These are phyloP conservation scores for Kurtzmaniella quercitrusa DNA, from an alignment of 1,139 yeast species.

Conservation along the genomic window DNA sequence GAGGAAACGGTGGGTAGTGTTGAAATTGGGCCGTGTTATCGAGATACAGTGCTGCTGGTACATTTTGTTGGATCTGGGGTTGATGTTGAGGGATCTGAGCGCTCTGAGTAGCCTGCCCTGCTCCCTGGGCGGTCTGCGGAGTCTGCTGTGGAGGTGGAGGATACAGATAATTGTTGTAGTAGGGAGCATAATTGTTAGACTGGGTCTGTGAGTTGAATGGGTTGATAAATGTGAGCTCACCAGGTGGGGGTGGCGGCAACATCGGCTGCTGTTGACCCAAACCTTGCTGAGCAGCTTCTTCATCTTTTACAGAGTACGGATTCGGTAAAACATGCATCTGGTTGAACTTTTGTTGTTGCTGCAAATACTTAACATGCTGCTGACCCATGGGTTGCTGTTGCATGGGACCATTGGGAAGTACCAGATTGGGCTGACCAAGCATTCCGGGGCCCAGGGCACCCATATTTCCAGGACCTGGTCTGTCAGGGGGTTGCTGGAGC, in stretches of 20 bases:
- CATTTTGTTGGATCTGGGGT: conserved; percentile 3
- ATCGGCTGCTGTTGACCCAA: conserved; percentile 2
- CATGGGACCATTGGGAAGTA: neutral
- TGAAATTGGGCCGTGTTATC: neutral
- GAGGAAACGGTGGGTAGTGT: conserved; percentile 13
- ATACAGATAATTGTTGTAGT: conserved; percentile 10
- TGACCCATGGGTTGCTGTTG: neutral
- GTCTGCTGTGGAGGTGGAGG: conserved; percentile 11
- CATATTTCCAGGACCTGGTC: conserved; percentile 5
- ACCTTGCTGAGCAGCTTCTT: conserved; percentile 3
- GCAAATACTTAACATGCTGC: neutral
- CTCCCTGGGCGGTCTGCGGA: conserved; percentile 5
- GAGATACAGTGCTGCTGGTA: conserved; percentile 3
- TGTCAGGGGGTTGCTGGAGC: conserved; percentile 16
- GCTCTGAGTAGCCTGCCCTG: conserved; percentile 6
- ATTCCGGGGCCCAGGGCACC: neutral
- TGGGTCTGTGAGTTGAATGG: conserved; percentile 14
- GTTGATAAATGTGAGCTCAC: conserved; percentile 18
- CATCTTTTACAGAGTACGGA: conserved; percentile 1
- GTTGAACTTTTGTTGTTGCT: conserved; percentile 1
- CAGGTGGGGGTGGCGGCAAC: conserved; percentile 5
- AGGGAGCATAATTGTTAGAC: conserved; percentile 4
- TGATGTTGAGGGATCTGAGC: conserved; percentile 5
- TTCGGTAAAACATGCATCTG: neutral
- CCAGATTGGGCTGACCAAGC: conserved; percentile 1